Evolutionary conservation across 2,329 filamentous ascomycete genomes (phyloP).

Genomic region (Hypoxylon sp.): DNA sequence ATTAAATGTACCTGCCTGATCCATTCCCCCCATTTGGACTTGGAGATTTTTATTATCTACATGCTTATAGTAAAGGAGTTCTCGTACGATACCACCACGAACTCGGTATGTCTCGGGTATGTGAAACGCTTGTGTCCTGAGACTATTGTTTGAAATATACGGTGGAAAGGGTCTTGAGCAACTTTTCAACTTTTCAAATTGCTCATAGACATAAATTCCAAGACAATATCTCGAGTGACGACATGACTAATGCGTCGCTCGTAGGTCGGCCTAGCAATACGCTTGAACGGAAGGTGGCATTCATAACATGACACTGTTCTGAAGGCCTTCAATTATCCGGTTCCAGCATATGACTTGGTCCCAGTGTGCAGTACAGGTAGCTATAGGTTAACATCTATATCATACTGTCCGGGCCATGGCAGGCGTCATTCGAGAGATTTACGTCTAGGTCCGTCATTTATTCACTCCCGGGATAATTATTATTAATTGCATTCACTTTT

Average conservation of each 20-base stretch:
- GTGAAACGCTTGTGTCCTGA: neutral
- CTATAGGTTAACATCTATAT: neutral
- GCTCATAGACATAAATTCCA: neutral
- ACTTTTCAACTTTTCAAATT: neutral
- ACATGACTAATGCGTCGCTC: neutral
- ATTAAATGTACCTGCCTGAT: neutral
- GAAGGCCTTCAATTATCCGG: neutral
- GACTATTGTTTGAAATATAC: constrained; percentile 3
- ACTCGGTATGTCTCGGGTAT: neutral
- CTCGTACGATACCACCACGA: neutral
- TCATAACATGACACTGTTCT: neutral
- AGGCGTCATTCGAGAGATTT: neutral
- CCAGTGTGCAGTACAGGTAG: neutral
- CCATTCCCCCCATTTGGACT: constrained; percentile 1
- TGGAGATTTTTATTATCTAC: neutral
- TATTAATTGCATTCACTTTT: neutral
- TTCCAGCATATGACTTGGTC: neutral
- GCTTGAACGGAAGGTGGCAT: neutral
- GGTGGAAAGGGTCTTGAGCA: neutral
- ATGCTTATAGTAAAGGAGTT: neutral
- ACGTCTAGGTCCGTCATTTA: neutral
- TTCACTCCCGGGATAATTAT: neutral
- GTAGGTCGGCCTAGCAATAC: neutral
- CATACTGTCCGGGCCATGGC: neutral
- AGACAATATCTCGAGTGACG: neutral